Conservation (phyloP, 805 yeast species). For the Metahyphopichia silvanorum region DNA sequence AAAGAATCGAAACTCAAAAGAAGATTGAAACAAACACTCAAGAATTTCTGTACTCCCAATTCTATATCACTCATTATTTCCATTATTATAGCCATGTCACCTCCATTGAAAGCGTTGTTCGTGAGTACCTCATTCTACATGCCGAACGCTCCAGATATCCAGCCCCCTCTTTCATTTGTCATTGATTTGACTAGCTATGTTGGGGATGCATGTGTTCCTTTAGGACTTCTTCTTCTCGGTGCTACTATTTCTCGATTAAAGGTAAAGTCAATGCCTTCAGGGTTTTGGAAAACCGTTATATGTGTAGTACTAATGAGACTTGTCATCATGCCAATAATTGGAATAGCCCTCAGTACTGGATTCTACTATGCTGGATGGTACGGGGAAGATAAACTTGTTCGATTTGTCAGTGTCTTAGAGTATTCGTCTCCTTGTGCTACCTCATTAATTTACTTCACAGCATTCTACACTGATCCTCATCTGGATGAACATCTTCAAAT, state of each 20-base stretch:
- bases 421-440: slow-evolving; percentile 89
- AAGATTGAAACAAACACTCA: slow-evolving; percentile 13
- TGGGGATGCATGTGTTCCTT: slow-evolving; percentile 85
- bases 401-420: slow-evolving; percentile 70
- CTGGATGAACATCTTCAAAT: slow-evolving; percentile 57
- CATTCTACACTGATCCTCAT: slow-evolving; percentile 73
- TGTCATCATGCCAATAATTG: slow-evolving; percentile 75
- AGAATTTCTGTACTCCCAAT: slow-evolving; percentile 66
- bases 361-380: slow-evolving; percentile 63
- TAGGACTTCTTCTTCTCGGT: slow-evolving; percentile 79
- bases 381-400: slow-evolving; percentile 54
- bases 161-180: slow-evolving; percentile 79
- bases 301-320: slow-evolving; percentile 56
- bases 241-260: slow-evolving; percentile 81
- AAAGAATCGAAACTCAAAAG: neutral
- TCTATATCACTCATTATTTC: slow-evolving; percentile 68
- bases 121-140: slow-evolving; percentile 38
- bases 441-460: slow-evolving; percentile 81
- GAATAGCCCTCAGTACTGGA: slow-evolving; percentile 57
- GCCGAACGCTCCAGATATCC: slow-evolving; percentile 77
- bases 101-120: slow-evolving; percentile 70
- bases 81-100: slow-evolving; percentile 73
- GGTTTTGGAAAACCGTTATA: slow-evolving; percentile 67
- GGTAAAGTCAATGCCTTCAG: slow-evolving; percentile 57
- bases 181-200: slow-evolving; percentile 79